A percentile compares a stretch with the other conserved stretches of the same genome.
Evolutionary conservation across 1,284 basidiomycete genomes (phyloP).

Genomic region (Anthracocystis panici-leucophaei): DNA sequence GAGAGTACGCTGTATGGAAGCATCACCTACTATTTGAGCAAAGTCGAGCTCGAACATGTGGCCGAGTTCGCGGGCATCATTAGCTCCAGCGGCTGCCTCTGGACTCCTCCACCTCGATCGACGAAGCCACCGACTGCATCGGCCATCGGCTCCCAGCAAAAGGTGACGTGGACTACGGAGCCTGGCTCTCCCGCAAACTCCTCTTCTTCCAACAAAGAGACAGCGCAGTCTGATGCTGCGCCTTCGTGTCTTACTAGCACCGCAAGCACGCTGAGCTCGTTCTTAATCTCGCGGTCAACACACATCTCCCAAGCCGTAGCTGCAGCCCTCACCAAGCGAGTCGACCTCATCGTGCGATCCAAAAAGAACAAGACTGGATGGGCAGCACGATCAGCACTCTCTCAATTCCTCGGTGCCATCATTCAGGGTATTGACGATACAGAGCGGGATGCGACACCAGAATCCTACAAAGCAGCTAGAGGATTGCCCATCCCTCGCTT

Average conservation of each 20-base stretch:
- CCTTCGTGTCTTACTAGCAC: constrained; percentile 3
- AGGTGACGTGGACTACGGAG: constrained; percentile 42
- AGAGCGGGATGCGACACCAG: constrained; percentile 27
- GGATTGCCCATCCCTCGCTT: constrained; percentile 56
- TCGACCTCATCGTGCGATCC: constrained; percentile 53
- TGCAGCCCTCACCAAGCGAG: constrained; percentile 54
- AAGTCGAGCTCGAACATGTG: constrained; percentile 53
- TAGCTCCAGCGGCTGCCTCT: constrained; percentile 57
- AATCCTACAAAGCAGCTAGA: constrained; percentile 37
- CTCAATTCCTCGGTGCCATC: constrained; percentile 52
- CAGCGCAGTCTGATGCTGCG: not conserved
- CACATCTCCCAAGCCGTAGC: constrained; percentile 54
- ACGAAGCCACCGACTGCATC: constrained; percentile 9
- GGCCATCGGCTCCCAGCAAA: not conserved
- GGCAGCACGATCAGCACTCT: constrained; percentile 46
- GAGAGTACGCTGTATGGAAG: constrained; percentile 59
- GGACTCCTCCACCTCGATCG: constrained; percentile 47
- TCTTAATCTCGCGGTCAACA: constrained; percentile 46
- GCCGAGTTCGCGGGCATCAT: constrained; percentile 56
- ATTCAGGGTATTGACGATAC: constrained; percentile 37
- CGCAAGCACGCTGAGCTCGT: constrained; percentile 30
- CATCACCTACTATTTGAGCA: constrained; percentile 62
- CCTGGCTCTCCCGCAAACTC: constrained; percentile 19
- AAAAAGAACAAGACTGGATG: constrained; percentile 46
- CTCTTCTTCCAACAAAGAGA: not conserved